Conservation (phyloP, 2,329 filamentous ascomycete species). For the Canariomyces notabilis region DNA sequence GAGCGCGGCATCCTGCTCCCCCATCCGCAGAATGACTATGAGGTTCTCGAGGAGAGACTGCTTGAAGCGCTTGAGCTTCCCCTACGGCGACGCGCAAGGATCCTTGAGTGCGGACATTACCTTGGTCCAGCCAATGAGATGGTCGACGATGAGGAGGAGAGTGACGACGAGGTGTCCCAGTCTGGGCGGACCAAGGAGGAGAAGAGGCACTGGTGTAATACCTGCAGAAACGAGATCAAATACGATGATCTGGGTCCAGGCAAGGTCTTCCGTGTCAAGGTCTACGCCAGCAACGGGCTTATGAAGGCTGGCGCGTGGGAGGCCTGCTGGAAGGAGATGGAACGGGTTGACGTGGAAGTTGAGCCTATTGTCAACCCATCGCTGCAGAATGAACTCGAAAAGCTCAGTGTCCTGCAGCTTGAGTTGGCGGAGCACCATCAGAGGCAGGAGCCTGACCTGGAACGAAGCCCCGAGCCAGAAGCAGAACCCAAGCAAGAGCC, state of each 20-base stretch:
- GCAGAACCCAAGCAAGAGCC: constrained; percentile 10
- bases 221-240: constrained; percentile 50
- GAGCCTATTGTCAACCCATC: constrained; percentile 63
- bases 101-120: constrained; percentile 74
- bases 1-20: constrained; percentile 69
- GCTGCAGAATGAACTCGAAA: constrained; percentile 56
- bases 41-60: constrained; percentile 71
- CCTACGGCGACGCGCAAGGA: constrained; percentile 56
- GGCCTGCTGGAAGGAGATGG: constrained; percentile 96
- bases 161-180: constrained; percentile 35
- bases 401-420: constrained; percentile 38
- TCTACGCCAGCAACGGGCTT: constrained; percentile 91
- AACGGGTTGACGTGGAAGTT: constrained; percentile 92
- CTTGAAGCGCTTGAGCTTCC: constrained; percentile 70
- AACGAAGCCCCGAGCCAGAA: constrained; percentile 12
- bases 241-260: constrained; percentile 49
- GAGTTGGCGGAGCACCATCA: constrained; percentile 39
- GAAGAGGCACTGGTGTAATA: constrained; percentile 51
- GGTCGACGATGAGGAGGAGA: constrained; percentile 37
- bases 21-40: constrained; percentile 75
- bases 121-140: constrained; percentile 55
- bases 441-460: constrained; percentile 25
- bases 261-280: constrained; percentile 70
- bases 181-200: constrained; percentile 15
- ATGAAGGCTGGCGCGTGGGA: constrained; percentile 91